Evolutionary conservation across 257 asterid genomes (phyloP).

Genomic region (Forsythia viridissima): DNA sequence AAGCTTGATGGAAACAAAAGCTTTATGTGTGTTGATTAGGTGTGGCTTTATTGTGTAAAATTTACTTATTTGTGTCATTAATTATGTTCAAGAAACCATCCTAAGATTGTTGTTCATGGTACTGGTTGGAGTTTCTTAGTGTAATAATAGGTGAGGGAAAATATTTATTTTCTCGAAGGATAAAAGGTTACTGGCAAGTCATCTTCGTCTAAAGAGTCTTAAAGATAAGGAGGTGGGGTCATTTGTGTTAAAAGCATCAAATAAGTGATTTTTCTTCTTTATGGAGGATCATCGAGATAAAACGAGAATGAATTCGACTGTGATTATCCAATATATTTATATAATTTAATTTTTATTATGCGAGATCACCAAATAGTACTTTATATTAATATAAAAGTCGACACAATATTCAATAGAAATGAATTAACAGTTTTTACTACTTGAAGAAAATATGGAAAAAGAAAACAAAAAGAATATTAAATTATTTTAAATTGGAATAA

Average conservation of each 20-base stretch:
- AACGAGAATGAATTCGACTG: no score
- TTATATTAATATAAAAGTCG: background rate
- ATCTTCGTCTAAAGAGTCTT: background rate
- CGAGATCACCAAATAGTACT: no score
- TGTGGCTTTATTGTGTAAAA: background rate
- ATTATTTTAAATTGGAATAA: background rate
- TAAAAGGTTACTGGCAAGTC: no score
- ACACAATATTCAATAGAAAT: background rate
- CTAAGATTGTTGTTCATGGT: background rate
- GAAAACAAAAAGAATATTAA: background rate
- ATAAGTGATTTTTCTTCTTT: no score
- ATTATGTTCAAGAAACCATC: background rate
- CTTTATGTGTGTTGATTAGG: background rate
- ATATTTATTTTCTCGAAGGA: background rate
- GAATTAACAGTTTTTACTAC: no score
- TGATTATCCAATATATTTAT: no score
- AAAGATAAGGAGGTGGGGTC: background rate
- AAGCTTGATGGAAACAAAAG: conserved; percentile 2
- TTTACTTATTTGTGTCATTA: background rate
- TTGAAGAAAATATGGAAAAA: no score
- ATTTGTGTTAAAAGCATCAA: background rate
- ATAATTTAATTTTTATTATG: no score
- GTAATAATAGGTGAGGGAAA: no score
- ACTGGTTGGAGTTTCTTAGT: background rate
- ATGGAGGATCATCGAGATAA: no score